phyloP scores from a whole-genome alignment of 441 rosid genomes.

The Mallotus repandus region DNA sequence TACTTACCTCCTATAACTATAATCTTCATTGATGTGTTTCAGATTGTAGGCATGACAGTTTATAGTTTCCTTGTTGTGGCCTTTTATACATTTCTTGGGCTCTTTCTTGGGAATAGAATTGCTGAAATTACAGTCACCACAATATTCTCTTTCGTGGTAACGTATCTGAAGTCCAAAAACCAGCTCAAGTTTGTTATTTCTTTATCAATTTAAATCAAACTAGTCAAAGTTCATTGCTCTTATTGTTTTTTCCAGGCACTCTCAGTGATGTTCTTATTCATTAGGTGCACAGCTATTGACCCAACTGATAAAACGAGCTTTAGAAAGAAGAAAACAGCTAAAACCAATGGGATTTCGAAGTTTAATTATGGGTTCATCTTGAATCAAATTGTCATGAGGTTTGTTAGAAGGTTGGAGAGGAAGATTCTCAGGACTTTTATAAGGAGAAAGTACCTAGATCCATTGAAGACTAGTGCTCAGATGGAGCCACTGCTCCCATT shows the following conservation, averaged over 20 bases:
- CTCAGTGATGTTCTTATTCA: constrained; percentile 67
- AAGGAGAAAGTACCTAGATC: constrained; percentile 83
- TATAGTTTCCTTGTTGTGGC: constrained; percentile 60
- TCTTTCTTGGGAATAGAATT: constrained; percentile 70
- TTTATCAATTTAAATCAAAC: constrained; percentile 2
- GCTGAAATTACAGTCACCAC: constrained; percentile 66
- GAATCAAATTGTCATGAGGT: constrained; percentile 70
- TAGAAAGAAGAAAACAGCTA: constrained; percentile 54
- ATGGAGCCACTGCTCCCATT: constrained; percentile 84
- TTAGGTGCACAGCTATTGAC: constrained; percentile 80
- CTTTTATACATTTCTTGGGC: constrained; percentile 77
- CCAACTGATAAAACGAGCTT: constrained; percentile 81
- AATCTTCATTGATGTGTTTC: constrained; percentile 27
- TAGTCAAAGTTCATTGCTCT: constrained; percentile 5
- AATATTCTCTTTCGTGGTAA: constrained; percentile 69
- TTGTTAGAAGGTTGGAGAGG: constrained; percentile 75
- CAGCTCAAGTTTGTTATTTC: neutral
- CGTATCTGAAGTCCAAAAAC: constrained; percentile 6
- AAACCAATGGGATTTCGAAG: constrained; percentile 48
- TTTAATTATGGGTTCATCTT: constrained; percentile 70
- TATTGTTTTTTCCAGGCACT: constrained; percentile 48
- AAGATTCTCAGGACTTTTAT: constrained; percentile 76
- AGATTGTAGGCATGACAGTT: constrained; percentile 80
- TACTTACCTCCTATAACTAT: neutral
- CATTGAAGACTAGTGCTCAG: constrained; percentile 56